Base-by-base conservation (phyloP, 345 rosid genomes). In the Hirschfeldia incana region DNA sequence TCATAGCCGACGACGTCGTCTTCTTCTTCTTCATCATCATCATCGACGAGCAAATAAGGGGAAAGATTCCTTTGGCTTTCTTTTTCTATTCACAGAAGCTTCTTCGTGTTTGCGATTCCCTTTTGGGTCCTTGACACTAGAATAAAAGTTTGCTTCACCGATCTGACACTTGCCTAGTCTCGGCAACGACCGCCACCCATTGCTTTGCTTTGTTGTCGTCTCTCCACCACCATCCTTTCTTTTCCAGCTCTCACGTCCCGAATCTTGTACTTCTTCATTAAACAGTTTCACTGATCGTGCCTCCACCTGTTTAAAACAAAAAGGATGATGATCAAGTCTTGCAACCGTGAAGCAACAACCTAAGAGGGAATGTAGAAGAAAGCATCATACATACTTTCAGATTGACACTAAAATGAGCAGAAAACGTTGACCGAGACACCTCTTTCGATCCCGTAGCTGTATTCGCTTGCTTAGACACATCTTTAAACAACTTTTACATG, bases 311-410 rank as follows among this genome's bases (percentile, higher is more conserved):
- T 80, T 60, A 75, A 77, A 76, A 13, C n/a, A 44, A 49, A 44
- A 49, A 13, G 10, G 71, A 79, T 29, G 51, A 60, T 74, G 6
- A 71, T 61, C 74, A 70, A 60, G 21, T 30, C 60, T 21, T 21
- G 21, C 21, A 21, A 21, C 1, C 21, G 6, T 46, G 55, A 80
- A 73, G 34, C 69, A 63, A 65, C 28, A 53, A 46, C 37, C 36
- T 39, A 65, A 66, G 66, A 63, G 53, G 44, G 16, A 36, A 44
- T 51, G 66, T 16, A 75, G 4, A 64, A 76, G 0, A 36, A 36
- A 33, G n/a, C n/a, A n/a, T n/a, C n/a, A n/a, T n/a, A n/a, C 85
- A 75, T 90, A 91, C 98, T 74, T 87, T 87, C 70, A 83, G 74
- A 67, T 61, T 68, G 5, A 28, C 82, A 65, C 76, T 53, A 76